Base-by-base conservation (phyloP, 2,329 filamentous ascomycete species). In the Talaromyces sp. region DNA sequence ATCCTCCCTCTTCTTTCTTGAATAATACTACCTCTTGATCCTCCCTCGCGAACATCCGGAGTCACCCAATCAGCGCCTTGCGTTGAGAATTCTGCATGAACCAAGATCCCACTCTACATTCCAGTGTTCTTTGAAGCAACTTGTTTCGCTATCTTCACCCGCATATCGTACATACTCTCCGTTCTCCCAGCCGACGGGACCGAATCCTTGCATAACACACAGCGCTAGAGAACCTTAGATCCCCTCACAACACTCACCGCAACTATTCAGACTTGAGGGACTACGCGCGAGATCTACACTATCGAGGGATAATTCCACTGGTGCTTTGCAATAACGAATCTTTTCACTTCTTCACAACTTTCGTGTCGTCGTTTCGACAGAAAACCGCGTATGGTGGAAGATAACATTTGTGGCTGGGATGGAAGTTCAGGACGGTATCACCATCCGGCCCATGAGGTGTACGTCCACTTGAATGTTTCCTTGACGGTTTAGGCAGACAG, bases 401-500 rank as follows among this genome's bases (percentile, higher is more conserved):
- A 39, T 62, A 50, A 50, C 35, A 16, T 41, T 35, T 11, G 33
- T 62, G 49, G 70, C 71, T 72, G 74, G 72, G 71, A 81, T 79
- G 78, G 77, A 79, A 69, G 76, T 73, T 75, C 75, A 78, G 71
- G 79, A 81, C 71, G 87, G 86, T 68, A 79, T 88, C 66, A 84
- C 86, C 74, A 75, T 85, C 75, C 86, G 85, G 72, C 81, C 83
- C 49, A 90, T 91, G 87, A 87, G 87, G 79, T 83, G 88, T 90
- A 86, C 76, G 87, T 81, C 22, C 52, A 59, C 43, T n/a, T 57
- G 24, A 59, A 68, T 67, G 63, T 60, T 35, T 63, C 52, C 9
- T n/a, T 11, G 8, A n/a, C 47, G 50, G 7, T 57, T n/a, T 60
- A 19, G 50, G 33, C 19, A 47, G 66, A 63, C 41, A 58, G 68